phyloP scores from a whole-genome alignment of 148 eudicot species.

The Camellia granthamiana region DNA sequence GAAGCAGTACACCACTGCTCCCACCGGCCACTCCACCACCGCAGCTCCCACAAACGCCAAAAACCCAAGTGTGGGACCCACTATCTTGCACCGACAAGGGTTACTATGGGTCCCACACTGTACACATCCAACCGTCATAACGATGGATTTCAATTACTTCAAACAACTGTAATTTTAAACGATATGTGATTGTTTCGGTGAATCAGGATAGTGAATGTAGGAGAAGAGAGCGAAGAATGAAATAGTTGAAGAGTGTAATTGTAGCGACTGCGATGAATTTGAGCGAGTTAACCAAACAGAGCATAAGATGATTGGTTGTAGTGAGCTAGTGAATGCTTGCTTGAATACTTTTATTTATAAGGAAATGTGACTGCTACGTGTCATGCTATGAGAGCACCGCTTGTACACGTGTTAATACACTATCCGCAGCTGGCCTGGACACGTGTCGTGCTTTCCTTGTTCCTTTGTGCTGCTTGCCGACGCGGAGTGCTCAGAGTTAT shows the following conservation, averaged over 20 bases:
- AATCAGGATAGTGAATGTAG: too few relatives aligned
- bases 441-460: background rate
- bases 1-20: constrained; percentile 60
- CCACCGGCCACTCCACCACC: constrained; percentile 84
- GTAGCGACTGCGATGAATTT: background rate
- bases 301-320: background rate
- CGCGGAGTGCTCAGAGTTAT: background rate
- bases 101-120: constrained; percentile 71
- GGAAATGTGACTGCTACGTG: background rate
- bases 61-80: constrained; percentile 79
- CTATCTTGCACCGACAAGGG: constrained; percentile 74
- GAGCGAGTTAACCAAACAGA: constrained; percentile 2
- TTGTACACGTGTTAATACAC: background rate
- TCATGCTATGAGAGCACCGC: background rate
- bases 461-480: background rate
- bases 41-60: constrained; percentile 76
- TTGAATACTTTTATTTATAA: background rate
- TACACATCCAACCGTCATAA: constrained; percentile 26
- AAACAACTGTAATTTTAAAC: too few relatives aligned
- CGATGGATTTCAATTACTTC: too few relatives aligned
- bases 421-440: background rate
- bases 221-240: background rate
- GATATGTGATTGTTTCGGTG: too few relatives aligned
- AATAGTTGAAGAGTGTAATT: background rate
- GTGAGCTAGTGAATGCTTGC: too few relatives aligned